Evolutionary conservation across 768 basidiomycete genomes (phyloP).

Genomic region (Imleria badia): DNA sequence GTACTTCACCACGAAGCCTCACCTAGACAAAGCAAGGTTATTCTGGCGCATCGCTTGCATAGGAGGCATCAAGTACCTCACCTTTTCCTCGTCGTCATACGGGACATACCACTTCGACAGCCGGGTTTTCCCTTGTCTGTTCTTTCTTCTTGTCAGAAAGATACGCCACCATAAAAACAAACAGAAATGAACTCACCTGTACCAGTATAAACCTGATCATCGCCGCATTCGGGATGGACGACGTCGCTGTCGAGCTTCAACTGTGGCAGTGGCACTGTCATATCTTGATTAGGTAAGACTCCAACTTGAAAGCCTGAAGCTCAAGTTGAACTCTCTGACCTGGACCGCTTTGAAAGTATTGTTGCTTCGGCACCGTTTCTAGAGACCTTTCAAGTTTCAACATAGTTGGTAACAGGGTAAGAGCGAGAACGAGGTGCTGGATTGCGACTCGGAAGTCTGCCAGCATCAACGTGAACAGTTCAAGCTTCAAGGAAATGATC

Average conservation of each 20-base stretch:
- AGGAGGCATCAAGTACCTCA: slow-evolving; percentile 28
- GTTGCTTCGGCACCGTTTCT: too few relatives aligned
- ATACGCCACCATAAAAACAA: neutral
- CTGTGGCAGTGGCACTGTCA: too few relatives aligned
- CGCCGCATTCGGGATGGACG: slow-evolving; percentile 17
- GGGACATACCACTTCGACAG: slow-evolving; percentile 99
- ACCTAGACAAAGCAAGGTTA: slow-evolving; percentile 49
- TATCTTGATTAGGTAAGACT: slow-evolving; percentile 1
- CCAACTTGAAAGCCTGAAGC: too few relatives aligned
- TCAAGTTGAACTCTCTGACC: too few relatives aligned
- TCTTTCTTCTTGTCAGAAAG: slow-evolving; percentile 46
- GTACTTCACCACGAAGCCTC: slow-evolving; percentile 92
- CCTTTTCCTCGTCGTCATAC: slow-evolving; percentile 99
- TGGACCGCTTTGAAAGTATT: too few relatives aligned
- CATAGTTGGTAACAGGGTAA: too few relatives aligned
- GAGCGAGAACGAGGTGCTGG: too few relatives aligned
- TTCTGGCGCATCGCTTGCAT: neutral
- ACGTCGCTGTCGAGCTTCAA: neutral
- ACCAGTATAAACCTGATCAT: slow-evolving; percentile 99
- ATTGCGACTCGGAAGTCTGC: too few relatives aligned
- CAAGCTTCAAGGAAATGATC: too few relatives aligned
- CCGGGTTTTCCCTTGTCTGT: slow-evolving; percentile 97
- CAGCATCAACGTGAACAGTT: too few relatives aligned
- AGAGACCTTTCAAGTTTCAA: too few relatives aligned
- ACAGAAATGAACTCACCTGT: slow-evolving; percentile 54